phyloP scores from a whole-genome alignment of 306 rosid genomes.

The Prunus armeniaca region DNA sequence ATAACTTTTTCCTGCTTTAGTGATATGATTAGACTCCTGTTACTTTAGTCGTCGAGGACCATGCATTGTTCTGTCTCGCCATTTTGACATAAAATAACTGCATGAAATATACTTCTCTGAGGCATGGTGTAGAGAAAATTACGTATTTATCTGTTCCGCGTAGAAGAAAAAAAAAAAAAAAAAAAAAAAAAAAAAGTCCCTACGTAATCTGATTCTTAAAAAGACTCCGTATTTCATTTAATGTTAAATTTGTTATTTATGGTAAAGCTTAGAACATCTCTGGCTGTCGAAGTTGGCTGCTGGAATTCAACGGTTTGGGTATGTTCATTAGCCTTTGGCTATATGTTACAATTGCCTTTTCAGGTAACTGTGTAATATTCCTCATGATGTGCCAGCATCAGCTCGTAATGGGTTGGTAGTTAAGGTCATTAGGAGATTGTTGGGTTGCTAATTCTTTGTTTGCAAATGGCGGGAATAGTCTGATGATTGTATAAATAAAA shows the following conservation, averaged over 20 bases:
- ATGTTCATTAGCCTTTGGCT: background rate
- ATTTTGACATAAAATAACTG: background rate
- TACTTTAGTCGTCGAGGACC: background rate
- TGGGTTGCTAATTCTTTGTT: background rate
- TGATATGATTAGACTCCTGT: background rate
- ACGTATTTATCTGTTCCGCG: background rate
- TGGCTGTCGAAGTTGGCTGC: background rate
- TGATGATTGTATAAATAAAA: background rate
- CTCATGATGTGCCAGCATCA: background rate
- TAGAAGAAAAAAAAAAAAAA: background rate
- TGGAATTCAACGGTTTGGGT: background rate
- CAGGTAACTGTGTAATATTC: background rate
- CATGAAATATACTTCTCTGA: background rate
- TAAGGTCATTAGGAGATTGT: background rate
- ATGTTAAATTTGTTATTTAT: background rate
- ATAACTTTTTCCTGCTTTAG: constrained; percentile 11
- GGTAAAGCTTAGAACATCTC: background rate
- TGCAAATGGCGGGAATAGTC: background rate
- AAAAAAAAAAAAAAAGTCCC: background rate
- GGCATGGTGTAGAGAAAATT: background rate
- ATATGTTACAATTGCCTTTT: background rate
- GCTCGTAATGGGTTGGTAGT: background rate
- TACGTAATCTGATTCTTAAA: background rate
- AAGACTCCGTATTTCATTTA: background rate
- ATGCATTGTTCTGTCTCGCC: constrained; percentile 4